Conservation (phyloP, 805 yeast genomes). For the Lipomyces orientalis region DNA sequence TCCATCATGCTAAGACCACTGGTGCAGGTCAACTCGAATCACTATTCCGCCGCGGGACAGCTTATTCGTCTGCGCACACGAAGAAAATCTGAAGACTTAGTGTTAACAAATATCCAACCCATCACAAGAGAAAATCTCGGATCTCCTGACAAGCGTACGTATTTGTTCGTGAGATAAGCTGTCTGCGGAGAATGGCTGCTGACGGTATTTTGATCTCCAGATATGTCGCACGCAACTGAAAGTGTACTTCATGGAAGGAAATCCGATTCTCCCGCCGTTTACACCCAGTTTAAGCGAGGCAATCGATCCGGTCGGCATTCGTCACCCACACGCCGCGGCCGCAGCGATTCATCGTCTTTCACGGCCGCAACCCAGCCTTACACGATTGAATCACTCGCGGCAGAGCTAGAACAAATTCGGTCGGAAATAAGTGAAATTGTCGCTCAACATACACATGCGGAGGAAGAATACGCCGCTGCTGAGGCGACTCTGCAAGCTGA, state of each 20-base stretch:
- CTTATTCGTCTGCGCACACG: slow-evolving; percentile 42
- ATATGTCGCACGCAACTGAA: background rate
- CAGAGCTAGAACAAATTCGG: slow-evolving; percentile 46
- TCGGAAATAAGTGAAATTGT: slow-evolving; percentile 44
- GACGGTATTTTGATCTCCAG: background rate
- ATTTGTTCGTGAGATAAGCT: background rate
- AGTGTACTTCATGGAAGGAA: background rate
- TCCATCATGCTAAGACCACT: background rate
- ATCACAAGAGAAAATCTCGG: slow-evolving; percentile 18
- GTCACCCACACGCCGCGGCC: slow-evolving; percentile 19
- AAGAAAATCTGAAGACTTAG: slow-evolving; percentile 39
- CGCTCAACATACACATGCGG: slow-evolving; percentile 40
- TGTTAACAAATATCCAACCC: slow-evolving; percentile 38
- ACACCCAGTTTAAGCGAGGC: slow-evolving; percentile 32
- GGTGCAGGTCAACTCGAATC: slow-evolving; percentile 33
- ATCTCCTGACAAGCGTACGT: slow-evolving; percentile 1
- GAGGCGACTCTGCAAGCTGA: slow-evolving; percentile 42
- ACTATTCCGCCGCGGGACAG: slow-evolving; percentile 37
- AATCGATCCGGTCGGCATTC: slow-evolving; percentile 17
- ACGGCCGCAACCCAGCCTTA: slow-evolving; percentile 41
- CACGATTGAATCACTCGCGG: slow-evolving; percentile 46
- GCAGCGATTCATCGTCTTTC: slow-evolving; percentile 31
- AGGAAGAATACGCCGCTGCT: slow-evolving; percentile 41
- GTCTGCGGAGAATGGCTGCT: background rate
- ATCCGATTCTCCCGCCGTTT: slow-evolving; percentile 20